Evolutionary conservation across 2,329 filamentous ascomycete genomes (phyloP).

Genomic region (Reticulascus tulasneorum): DNA sequence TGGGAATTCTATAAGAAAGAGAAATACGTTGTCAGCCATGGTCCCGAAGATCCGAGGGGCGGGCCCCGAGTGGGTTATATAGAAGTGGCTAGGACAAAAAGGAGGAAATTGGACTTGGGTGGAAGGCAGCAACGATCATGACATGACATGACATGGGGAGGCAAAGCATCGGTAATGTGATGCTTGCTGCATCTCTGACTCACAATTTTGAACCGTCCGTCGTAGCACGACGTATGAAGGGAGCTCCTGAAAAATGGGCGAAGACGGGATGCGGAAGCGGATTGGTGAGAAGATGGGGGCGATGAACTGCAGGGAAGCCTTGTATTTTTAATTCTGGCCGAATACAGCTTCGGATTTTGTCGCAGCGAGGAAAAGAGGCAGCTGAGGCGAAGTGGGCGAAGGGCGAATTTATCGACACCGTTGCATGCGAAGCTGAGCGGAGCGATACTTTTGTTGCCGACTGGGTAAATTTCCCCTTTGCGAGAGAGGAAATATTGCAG

Average conservation of each 20-base stretch:
- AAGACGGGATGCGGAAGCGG: constrained; percentile 6
- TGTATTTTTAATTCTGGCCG: constrained; percentile 25
- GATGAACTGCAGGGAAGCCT: constrained; percentile 18
- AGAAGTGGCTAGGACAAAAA: constrained; percentile 9
- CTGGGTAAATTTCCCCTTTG: no score
- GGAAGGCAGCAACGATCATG: constrained; percentile 20
- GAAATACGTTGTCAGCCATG: constrained; percentile 11
- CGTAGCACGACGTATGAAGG: constrained; percentile 13
- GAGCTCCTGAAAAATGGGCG: constrained; percentile 6
- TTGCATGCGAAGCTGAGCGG: constrained; percentile 11
- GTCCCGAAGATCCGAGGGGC: no score
- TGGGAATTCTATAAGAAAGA: constrained; percentile 1
- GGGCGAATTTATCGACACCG: constrained; percentile 22
- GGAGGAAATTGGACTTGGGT: constrained; percentile 22
- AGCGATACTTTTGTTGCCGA: constrained; percentile 1
- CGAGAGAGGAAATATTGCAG: constrained; percentile 1
- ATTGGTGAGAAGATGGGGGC: constrained; percentile 15
- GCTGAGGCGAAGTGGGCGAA: constrained; percentile 20
- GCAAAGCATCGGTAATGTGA: constrained; percentile 1
- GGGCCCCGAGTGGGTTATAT: no score
- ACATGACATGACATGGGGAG: constrained; percentile 2
- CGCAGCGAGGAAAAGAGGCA: constrained; percentile 21
- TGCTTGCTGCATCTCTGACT: constrained; percentile 16
- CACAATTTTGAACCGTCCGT: constrained; percentile 10
- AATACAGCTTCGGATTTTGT: constrained; percentile 27